Evolutionary conservation across 495 filamentous ascomycete species (phyloP).

Genomic region (Neurospora sp.): DNA sequence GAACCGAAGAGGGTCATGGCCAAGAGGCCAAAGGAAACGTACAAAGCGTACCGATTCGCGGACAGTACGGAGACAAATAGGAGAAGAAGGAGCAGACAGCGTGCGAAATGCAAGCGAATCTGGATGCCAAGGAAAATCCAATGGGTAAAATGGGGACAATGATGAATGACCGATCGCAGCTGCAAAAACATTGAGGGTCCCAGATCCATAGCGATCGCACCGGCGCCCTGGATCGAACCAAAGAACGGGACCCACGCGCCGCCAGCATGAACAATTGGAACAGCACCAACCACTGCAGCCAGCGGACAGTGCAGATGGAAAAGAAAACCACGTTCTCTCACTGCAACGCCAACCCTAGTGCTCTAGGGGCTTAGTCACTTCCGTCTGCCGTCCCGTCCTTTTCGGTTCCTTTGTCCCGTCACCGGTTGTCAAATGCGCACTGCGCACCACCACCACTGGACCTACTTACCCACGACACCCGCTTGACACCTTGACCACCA

Average conservation of each 20-base stretch:
- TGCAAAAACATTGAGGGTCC: not conserved
- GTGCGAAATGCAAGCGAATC: slow-evolving; percentile 2
- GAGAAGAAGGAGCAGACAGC: not conserved
- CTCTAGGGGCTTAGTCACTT: not conserved
- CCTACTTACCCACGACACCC: not conserved
- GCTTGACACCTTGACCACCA: not conserved
- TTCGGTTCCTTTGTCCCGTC: not conserved
- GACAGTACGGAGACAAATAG: not conserved
- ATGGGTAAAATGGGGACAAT: not conserved
- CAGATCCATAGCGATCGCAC: not conserved
- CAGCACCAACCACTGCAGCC: not conserved
- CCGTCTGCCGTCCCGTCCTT: not conserved
- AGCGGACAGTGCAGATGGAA: not conserved
- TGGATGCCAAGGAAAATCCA: slow-evolving; percentile 1
- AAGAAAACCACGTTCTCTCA: not conserved
- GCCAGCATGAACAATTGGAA: not conserved
- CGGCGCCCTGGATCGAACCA: slow-evolving; percentile 5
- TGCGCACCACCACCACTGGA: not conserved
- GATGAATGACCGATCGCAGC: not conserved
- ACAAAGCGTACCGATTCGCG: not conserved
- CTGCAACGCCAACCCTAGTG: not conserved
- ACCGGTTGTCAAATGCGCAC: not conserved
- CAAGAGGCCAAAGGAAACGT: not conserved
- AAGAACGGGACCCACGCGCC: slow-evolving; percentile 6
- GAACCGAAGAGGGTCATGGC: not conserved